phyloP scores from a whole-genome alignment of 164 flowering plant genomes.

The Nymphaea colorata region DNA sequence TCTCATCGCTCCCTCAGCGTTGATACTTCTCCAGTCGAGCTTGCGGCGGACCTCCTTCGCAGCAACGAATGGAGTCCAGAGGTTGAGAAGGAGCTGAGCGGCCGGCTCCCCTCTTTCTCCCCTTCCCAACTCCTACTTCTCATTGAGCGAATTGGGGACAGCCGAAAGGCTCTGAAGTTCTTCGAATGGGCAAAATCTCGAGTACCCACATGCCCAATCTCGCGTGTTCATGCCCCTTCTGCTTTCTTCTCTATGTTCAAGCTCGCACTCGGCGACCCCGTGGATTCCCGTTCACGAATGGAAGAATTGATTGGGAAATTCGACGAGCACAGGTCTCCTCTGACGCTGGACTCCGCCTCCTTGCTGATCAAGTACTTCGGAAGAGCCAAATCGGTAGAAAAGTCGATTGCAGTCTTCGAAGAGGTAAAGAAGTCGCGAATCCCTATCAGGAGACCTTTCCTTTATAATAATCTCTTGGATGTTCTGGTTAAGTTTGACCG shows the following conservation, averaged over 20 bases:
- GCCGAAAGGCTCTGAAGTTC: constrained; percentile 37
- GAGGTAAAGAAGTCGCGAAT: constrained; percentile 14
- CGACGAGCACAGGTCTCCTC: constrained; percentile 25
- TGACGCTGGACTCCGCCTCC: constrained; percentile 24
- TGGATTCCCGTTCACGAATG: constrained; percentile 16
- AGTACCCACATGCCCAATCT: not conserved
- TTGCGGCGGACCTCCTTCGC: not conserved
- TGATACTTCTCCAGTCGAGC: not conserved
- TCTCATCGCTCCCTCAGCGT: not conserved
- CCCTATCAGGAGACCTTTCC: constrained; percentile 16
- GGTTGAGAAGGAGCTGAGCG: not conserved
- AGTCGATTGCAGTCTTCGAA: constrained; percentile 24
- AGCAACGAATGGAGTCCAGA: not conserved
- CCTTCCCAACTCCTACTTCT: not conserved
- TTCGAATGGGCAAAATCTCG: constrained; percentile 13
- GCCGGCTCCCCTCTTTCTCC: not conserved
- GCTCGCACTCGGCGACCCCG: constrained; percentile 24
- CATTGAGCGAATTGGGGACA: constrained; percentile 8
- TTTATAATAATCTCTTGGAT: constrained; percentile 31
- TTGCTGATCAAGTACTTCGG: constrained; percentile 26
- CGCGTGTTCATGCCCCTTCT: constrained; percentile 14
- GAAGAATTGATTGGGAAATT: constrained; percentile 17
- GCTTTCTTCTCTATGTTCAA: constrained; percentile 41
- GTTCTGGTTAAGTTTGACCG: constrained; percentile 18
- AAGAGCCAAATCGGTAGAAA: constrained; percentile 24